Evolutionary conservation across 768 basidiomycete species (phyloP).

Genomic region (Auricularia auricula-judae): DNA sequence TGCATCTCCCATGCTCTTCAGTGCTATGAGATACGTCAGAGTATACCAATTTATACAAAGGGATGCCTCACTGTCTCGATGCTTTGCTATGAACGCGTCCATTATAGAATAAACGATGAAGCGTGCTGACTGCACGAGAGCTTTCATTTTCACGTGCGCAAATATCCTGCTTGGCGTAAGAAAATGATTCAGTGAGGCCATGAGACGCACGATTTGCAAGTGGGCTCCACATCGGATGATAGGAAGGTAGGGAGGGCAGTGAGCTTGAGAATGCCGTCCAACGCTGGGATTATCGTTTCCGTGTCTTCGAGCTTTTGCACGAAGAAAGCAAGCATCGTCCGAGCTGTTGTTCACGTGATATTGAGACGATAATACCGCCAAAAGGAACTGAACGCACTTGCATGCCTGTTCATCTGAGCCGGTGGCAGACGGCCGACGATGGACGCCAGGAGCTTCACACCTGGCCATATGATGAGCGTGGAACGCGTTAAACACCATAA

Average conservation of each 20-base stretch:
- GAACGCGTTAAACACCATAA: conserved; percentile 8
- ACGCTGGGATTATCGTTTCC: conserved; percentile 71
- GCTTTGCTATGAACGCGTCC: conserved; percentile 61
- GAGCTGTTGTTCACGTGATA: conserved; percentile 36
- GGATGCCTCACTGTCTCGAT: conserved; percentile 46
- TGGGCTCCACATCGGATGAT: conserved; percentile 49
- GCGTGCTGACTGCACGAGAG: conserved; percentile 71
- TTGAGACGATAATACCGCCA: background rate
- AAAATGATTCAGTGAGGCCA: conserved; percentile 2
- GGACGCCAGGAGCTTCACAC: conserved; percentile 71
- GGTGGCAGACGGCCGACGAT: conserved; percentile 52
- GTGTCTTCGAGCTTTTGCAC: conserved; percentile 78
- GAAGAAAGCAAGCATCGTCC: conserved; percentile 75
- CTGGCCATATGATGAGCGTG: conserved; percentile 29
- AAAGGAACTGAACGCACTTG: conserved; percentile 41
- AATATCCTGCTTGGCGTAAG: conserved; percentile 44
- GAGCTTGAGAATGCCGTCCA: conserved; percentile 64
- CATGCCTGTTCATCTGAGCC: conserved; percentile 63
- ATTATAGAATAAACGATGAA: conserved; percentile 73
- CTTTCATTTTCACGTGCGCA: conserved; percentile 67
- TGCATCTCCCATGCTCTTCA: conserved; percentile 58
- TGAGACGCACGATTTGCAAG: conserved; percentile 46
- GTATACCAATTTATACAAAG: conserved; percentile 8
- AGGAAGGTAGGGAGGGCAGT: conserved; percentile 52
- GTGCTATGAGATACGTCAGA: conserved; percentile 27